These are phyloP conservation scores for Citrullus amarus DNA, from an alignment of 306 rosid genomes.

Conservation along the genomic window DNA sequence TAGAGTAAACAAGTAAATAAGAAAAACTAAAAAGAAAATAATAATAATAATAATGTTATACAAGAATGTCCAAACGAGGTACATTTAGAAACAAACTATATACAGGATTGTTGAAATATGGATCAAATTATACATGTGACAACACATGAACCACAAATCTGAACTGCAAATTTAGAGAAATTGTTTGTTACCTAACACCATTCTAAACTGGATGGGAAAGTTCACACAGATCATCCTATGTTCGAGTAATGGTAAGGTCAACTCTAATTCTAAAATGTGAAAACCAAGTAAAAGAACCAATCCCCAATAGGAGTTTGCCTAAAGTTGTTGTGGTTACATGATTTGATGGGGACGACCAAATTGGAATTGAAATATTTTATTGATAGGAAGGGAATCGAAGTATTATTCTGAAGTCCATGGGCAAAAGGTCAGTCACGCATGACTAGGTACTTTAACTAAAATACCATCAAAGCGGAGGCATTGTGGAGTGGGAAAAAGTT, in stretches of 20 bases:
- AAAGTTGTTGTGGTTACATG: background rate
- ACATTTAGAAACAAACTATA: background rate
- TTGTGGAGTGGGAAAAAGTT: background rate
- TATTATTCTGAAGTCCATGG: background rate
- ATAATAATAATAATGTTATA: background rate
- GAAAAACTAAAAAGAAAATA: background rate
- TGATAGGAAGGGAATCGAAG: background rate
- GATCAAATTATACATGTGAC: background rate
- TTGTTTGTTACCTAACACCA: background rate
- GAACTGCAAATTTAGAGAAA: background rate
- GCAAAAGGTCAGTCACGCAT: background rate
- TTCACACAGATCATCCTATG: background rate
- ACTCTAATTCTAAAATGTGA: background rate
- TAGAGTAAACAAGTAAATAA: slow-evolving; percentile 13
- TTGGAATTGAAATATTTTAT: background rate
- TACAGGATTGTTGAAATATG: background rate
- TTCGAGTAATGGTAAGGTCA: background rate
- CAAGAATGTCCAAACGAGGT: background rate
- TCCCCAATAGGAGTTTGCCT: background rate
- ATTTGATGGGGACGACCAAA: background rate
- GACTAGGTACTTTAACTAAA: background rate
- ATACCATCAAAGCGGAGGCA: background rate
- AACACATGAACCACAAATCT: background rate
- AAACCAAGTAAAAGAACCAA: background rate
- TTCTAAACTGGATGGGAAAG: background rate